Base-by-base conservation (phyloP, 2,329 filamentous ascomycete genomes). In the Talaromyces albobiverticillius region DNA sequence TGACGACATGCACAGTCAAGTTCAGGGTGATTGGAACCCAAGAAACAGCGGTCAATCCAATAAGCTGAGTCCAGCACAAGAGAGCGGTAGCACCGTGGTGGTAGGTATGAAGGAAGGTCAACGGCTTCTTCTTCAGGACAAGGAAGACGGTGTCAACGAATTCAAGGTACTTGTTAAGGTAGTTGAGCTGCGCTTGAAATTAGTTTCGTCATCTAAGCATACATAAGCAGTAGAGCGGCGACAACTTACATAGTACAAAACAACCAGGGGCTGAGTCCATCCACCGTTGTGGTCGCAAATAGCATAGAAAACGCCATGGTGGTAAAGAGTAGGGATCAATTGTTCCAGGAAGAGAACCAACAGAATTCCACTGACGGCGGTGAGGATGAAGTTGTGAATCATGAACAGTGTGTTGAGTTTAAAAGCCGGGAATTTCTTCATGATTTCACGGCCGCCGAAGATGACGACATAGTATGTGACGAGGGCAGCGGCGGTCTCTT, bases 101-200 rank as follows among this genome's bases (percentile, higher is more conserved):
- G 79, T 97, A 97, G 79, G 90, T 96, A 83, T 97, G 93, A 64
- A 97, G 89, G 86, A 97, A 97, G 68, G 94, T 96, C 72, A 96
- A 78, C 52, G 93, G 93, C 87, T 97, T 97, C 87, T 97, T 97
- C 87, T 97, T 97, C 73, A 97, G 84, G 79, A 96, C 94, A 54
- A 97, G 81, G 82, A 97, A 97, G 71, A 93, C 86, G 57, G 93
- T 97, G 76, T 97, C 93, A 64, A 97, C 79, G 62, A 97, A 82
- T 77, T 97, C 93, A 62, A 96, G 83, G 76, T 96, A 97, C 77
- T 97, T 97, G 77, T 92, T 97, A 53, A 96, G 84, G 80, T 97
- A 97, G 81, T 95, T 97, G 71, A 97, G 82, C 92, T 96, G 41
- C 22, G 11, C 25, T 26, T 7, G 16, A 7, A 13, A 65, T 80